Evolutionary conservation across 352 stramenopile species (phyloP), one percentile per base, ranked within the genome.

Genomic region (Pythium myriotylum): DNA sequence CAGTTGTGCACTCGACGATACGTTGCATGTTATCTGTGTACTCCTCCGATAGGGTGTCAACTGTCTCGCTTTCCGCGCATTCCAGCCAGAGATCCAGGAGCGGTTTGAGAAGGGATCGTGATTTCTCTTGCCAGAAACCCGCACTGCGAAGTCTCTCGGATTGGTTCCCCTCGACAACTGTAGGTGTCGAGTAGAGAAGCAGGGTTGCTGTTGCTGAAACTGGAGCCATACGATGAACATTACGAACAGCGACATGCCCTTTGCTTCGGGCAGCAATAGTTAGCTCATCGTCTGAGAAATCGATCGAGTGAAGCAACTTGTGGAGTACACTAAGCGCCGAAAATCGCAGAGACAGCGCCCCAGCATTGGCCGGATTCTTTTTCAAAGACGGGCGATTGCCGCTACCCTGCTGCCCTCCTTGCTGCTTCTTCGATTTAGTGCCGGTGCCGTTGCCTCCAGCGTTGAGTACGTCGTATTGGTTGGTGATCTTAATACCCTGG

Each of bases 1-100:
- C 68, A 2, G 79, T 83, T 9, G 70, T 53, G 54, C 79, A 84
- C 69, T 92, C 81, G n/a, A 91, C 75, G 56, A 92, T 84, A 47
- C 83, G 82, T 60, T 86, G 76, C 72, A 94, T 82, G 68, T 91
- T 80, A 62, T 90, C 77, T 13, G 91, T 50, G 41, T 84, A 81
- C 10, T 80, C 68, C n/a, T 91, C 77, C 14, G 75, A 76, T 1
- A 92, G 69, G 12, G 72, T 67, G 26, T 92, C 83, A 35, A 81
- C 48, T 0, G 54, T 62, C 19, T 81, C 79, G 27, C 72, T 76
- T 20, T 90, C 81, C 0, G 83, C 26, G 41, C 77, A 91, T 50
- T 92, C 83, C 13, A 94, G 68, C 86, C 86, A 94, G 49, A 94
- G 70, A 35, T 90, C 79, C 1, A 91, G 62, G 29, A 94, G 59